Evolutionary conservation across 2,329 filamentous ascomycete genomes (phyloP).

Genomic region (Pseudogymnoascus sp.): DNA sequence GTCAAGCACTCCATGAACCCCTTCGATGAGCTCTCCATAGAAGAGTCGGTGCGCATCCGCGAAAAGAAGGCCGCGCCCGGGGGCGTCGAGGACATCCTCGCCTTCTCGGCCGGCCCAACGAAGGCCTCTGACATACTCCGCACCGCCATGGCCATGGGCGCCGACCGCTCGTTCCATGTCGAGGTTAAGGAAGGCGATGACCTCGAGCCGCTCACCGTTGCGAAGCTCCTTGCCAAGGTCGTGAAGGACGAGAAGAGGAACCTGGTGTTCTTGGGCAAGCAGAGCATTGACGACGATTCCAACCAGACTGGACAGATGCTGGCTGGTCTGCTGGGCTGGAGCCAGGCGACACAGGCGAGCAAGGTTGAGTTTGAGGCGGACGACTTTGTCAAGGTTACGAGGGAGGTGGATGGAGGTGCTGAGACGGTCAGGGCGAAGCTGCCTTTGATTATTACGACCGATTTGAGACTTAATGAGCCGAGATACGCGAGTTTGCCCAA

Average conservation of each 20-base stretch:
- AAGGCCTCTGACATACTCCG: conserved; percentile 85
- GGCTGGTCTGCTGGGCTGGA: conserved; percentile 83
- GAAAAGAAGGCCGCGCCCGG: conserved; percentile 68
- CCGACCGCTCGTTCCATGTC: conserved; percentile 84
- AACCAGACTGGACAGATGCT: conserved; percentile 98
- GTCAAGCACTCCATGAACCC: conserved; percentile 99
- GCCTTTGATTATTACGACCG: conserved; percentile 91
- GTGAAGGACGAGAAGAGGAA: conserved; percentile 83
- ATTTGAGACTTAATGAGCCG: conserved; percentile 89
- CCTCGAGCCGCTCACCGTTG: conserved; percentile 83
- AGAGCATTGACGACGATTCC: conserved; percentile 95
- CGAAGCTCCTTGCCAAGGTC: conserved; percentile 76
- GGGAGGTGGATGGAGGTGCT: conserved; percentile 91
- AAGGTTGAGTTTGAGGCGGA: conserved; percentile 68
- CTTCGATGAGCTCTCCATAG: conserved; percentile 96
- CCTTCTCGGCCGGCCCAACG: conserved; percentile 77
- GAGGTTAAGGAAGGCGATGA: conserved; percentile 68
- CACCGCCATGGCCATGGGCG: conserved; percentile 98
- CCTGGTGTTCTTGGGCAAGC: conserved; percentile 89
- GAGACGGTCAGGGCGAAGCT: conserved; percentile 82
- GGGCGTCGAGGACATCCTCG: conserved; percentile 85
- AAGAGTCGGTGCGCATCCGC: conserved; percentile 90
- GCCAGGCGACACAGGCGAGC: conserved; percentile 88
- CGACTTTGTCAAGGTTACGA: conserved; percentile 67
- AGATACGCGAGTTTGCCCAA: conserved; percentile 92